Evolutionary conservation across 2,329 filamentous ascomycete genomes (phyloP), one percentile per base, ranked within the genome.

Genomic region (Ophiognomonia clavigignenti-juglandacearum): DNA sequence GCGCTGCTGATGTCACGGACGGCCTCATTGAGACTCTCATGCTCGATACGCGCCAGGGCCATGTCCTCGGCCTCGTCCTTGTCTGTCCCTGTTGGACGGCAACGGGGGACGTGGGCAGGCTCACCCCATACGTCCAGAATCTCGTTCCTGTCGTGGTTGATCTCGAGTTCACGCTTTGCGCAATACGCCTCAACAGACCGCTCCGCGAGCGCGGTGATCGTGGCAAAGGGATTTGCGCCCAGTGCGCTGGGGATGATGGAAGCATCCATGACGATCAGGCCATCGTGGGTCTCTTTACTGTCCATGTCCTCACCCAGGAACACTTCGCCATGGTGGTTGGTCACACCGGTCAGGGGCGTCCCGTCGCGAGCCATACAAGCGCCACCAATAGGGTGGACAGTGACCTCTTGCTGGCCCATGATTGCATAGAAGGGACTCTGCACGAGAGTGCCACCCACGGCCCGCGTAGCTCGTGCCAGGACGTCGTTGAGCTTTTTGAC

Each of bases 131-230:
- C 65, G 57, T 83, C 68, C 2, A 83, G 65, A 18, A 71, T 57
- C 1, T 64, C 70, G 48, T 77, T 77, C 20, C 64, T 64, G 19
- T 70, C 63, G 3, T 64, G 61, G 48, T 73, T 69, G 43, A 83
- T 73, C 6, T 47, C 51, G 10, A 82, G 65, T 0, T 57, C 55
- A 6, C 67, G 57, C 8, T 64, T 63, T 43, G 63, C 53, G 2
- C 73, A 69, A 42, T 76, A 75, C 6, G 70, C 59, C 43, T 78
- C 74, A 6, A 85, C 72, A 0, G 77, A 77, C 9, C 83, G 70
- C 62, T 86, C 83, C 0, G 83, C 82, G 18, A 88, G 71, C 3
- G 83, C 83, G 0, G 82, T 76, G 53, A 86, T 86, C 1, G 83
- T 87, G 2, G 83, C 83, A 43, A 85, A 74, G 0, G 83, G 83